Evolutionary conservation across 495 filamentous ascomycete species (phyloP), one percentile per base, ranked within the genome.

Genomic region (Neurospora sp.): DNA sequence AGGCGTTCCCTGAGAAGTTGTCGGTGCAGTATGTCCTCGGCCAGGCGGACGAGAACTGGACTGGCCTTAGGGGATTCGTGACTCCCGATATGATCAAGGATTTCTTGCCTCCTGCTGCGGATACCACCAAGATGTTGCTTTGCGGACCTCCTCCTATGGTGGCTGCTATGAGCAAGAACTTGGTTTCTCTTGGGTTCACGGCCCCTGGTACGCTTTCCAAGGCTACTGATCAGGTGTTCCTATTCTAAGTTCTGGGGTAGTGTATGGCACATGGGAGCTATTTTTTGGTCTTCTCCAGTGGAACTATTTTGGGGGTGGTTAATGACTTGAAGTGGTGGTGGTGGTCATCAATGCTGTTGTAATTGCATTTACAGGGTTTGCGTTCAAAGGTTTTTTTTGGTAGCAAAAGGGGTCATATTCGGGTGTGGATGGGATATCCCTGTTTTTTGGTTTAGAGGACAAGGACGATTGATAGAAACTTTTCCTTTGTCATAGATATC

Each of bases 71-170:
- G 3, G 83, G 83, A 1, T 81, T 74, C 69, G 78, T 85, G 3
- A 83, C 76, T 3, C 73, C 74, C 20, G 77, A 81, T 1, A 59
- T 81, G 31, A 72, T 85, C 47, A 65, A 77, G 70, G 44, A 80
- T 65, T 72, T 70, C 8, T 70, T 83, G 44, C 80, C 80, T 0
- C 45, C 68, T 2, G 22, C 78, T 31, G 73, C 39, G 35, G 53
- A 78, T 35, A 91, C 93, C 72, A 87, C 91, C 79, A 94, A 94
- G 85, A 82, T 93, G 31, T 83, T 94, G 20, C 82, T 96, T 45
- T 96, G 93, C 75, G 93, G 93, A 16, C 93, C 93, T 22, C 93
- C 93, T 38, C 91, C 90, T 9, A 94, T 96, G 93, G 84, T 96
- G 73, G 89, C 87, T 74, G 92, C 92, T 16, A 92, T 93, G 89